Evolutionary conservation across 192 early-diverging fungal genomes (phyloP), one percentile per base, ranked within the genome.

Genomic region (Backusella westeae): DNA sequence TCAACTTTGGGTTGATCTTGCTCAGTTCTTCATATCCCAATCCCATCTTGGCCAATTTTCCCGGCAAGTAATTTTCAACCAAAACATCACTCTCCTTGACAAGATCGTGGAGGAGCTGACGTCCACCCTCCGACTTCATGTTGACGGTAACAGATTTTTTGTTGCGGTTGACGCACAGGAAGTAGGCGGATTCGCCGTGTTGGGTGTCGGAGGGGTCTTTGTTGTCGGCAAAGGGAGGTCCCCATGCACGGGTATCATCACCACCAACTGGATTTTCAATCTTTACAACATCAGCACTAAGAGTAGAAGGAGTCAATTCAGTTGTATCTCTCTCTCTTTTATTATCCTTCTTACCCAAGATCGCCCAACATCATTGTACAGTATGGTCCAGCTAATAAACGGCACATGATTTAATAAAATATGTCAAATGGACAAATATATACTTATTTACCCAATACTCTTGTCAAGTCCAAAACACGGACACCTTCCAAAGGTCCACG

Each of bases 61-160:
- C 97, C 4, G 97, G 96, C 4, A 97, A 82, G 76, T 93, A 97
- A 79, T 97, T 97, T 80, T 99, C 97, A 4, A 99, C 92, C 34
- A 99, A 68, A 1, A 99, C 85, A 81, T 99, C 97, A 35, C 83
- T 81, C 44, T 89, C 75, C 34, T 71, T 76, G 4, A 92, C 94
- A 26, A 99, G 83, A 52, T 90, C 86, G 9, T 83, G 65, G 17
- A 97, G 78, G 44, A 99, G 84, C 39, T 85, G 75, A 21, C 82
- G 80, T 2, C 95, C 97, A 17, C 77, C 81, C 15, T 78, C 72
- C 0, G 80, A 75, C 75, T 96, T 96, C 74, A 99, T 87, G 74
- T 99, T 93, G 9, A 99, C 85, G 0, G 95, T 91, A 15, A 99
- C 87, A 1, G 94, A 96, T 75, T 90, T 84, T 78, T 99, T 99